phyloP scores from a whole-genome alignment of 192 early-diverging fungal species.

The Coemansia sp. region DNA sequence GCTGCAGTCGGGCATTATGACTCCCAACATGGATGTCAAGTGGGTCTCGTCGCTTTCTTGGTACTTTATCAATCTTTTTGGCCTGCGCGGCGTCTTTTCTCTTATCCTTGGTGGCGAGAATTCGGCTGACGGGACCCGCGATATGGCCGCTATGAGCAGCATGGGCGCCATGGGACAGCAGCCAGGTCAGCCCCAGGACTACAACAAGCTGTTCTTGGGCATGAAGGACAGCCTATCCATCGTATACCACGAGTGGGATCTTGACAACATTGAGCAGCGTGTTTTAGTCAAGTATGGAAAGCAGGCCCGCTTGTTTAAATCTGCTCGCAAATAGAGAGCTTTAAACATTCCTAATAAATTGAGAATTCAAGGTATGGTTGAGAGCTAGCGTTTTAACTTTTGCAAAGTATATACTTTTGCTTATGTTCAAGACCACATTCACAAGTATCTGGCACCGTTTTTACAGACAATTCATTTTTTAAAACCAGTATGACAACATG shows the following conservation, averaged over 20 bases:
- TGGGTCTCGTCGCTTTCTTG: slow-evolving; percentile 98
- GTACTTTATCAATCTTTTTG: slow-evolving; percentile 99
- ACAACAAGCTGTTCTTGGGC: slow-evolving; percentile 80
- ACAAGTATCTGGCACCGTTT: no score
- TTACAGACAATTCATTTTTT: no score
- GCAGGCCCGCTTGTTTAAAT: slow-evolving; percentile 42
- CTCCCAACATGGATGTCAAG: slow-evolving; percentile 92
- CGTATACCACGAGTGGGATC: slow-evolving; percentile 74
- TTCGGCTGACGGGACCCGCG: slow-evolving; percentile 77
- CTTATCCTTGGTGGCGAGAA: slow-evolving; percentile 90
- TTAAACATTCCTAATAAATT: neutral
- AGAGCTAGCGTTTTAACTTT: no score
- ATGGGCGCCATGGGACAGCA: slow-evolving; percentile 74
- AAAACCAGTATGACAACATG: no score
- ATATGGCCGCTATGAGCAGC: slow-evolving; percentile 88
- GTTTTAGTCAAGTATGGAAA: slow-evolving; percentile 75
- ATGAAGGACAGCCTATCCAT: slow-evolving; percentile 87
- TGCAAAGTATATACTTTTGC: no score
- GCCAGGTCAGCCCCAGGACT: slow-evolving; percentile 79
- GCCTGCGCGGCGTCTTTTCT: slow-evolving; percentile 85
- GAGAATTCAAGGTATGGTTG: no score
- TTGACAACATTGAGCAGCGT: slow-evolving; percentile 76
- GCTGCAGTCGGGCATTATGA: slow-evolving; percentile 94
- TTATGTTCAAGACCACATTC: no score
- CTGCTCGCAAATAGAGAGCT: slow-evolving; percentile 22